Conservation (phyloP, 2,329 filamentous ascomycete species). For the Whalleya microplaca region DNA sequence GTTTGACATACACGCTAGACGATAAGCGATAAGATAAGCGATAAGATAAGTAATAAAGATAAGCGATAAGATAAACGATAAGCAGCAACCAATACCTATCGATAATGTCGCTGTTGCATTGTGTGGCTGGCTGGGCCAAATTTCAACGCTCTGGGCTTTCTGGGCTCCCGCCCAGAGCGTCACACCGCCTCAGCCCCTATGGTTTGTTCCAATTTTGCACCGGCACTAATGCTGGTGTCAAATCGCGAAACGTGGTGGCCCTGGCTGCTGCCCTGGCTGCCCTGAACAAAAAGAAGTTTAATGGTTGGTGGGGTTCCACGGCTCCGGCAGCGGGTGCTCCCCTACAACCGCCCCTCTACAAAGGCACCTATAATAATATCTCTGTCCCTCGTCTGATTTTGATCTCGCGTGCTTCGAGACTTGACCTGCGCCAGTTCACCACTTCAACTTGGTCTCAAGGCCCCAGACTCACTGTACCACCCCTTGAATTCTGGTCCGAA, state of each 20-base stretch:
- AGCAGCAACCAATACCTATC: neutral
- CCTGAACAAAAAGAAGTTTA: neutral
- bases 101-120: neutral
- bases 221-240: neutral
- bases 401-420: neutral
- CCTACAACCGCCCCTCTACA: neutral
- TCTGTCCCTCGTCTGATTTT: neutral
- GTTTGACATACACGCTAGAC: too few species aligned
- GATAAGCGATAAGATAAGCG: too few species aligned
- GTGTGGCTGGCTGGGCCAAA: too few species aligned
- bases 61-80: too few species aligned
- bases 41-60: too few species aligned
- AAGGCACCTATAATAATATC: neutral
- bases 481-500: slow-evolving; percentile 9
- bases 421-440: neutral
- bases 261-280: too few species aligned
- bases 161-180: too few species aligned
- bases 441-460: neutral
- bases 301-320: neutral
- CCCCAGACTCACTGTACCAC: neutral
- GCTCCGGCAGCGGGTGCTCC: too few species aligned
- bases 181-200: neutral
- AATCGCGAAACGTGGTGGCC: neutral
- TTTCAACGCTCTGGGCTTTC: too few species aligned
- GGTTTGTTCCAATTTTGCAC: neutral